Conservation (phyloP, 2,329 filamentous ascomycete genomes). For the Raffaelea arxii region DNA sequence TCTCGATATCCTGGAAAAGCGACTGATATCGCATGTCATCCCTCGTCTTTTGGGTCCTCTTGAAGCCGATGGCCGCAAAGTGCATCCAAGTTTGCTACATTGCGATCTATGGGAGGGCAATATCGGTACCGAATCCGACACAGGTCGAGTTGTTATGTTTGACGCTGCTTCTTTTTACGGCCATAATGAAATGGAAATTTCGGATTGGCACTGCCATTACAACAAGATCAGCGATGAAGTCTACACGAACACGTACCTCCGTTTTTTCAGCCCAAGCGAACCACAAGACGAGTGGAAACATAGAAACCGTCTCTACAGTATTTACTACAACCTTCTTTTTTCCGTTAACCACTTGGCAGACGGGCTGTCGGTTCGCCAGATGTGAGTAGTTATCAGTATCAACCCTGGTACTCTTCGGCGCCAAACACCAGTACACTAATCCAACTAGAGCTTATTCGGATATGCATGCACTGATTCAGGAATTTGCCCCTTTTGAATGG, state of each 20-base stretch:
- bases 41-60: conserved; percentile 19
- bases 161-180: conserved; percentile 27
- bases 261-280: not conserved
- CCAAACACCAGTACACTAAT: not conserved
- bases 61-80: conserved; percentile 13
- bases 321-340: conserved; percentile 4
- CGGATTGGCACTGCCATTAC: conserved; percentile 18
- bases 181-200: conserved; percentile 28
- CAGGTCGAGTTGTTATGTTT: conserved; percentile 22
- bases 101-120: conserved; percentile 33
- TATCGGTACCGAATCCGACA: conserved; percentile 20
- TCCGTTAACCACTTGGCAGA: not conserved
- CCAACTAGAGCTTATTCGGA: conserved; percentile 1
- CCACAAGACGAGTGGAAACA: conserved; percentile 4
- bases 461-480: conserved; percentile 1
- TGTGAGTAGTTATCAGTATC: not conserved
- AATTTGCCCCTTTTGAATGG: conserved; percentile 1
- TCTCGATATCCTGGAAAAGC: conserved; percentile 15
- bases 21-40: conserved; percentile 18
- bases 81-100: conserved; percentile 24
- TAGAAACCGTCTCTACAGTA: conserved; percentile 2
- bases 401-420: too few species aligned
- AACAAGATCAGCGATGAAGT: conserved; percentile 4
- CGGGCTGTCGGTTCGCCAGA: not conserved
- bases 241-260: not conserved